Evolutionary conservation across 2,329 filamentous ascomycete species (phyloP).

Genomic region (Penicillium sp.): DNA sequence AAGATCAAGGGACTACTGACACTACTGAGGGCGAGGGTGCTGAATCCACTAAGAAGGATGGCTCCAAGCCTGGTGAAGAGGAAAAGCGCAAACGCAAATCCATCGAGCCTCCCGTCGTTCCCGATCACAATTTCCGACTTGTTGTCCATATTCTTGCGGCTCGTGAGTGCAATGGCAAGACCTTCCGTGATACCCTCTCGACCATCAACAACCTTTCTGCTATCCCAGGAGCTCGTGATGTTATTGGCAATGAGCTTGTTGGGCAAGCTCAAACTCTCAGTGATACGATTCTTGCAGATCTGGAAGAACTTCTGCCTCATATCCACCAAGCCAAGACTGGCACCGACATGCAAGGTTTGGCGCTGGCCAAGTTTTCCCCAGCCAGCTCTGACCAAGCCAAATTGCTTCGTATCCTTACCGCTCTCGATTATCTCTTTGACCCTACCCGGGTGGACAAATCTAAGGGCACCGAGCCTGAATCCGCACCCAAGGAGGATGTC

Average conservation of each 20-base stretch:
- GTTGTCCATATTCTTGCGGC: constrained; percentile 98
- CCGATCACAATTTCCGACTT: constrained; percentile 84
- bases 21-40: constrained; percentile 10
- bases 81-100: constrained; percentile 63
- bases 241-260: constrained; percentile 92
- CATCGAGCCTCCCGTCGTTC: constrained; percentile 81
- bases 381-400: constrained; percentile 97
- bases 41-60: constrained; percentile 29
- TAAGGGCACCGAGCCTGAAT: constrained; percentile 57
- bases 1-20: constrained; percentile 28
- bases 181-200: constrained; percentile 94
- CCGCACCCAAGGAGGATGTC: constrained; percentile 77
- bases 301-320: constrained; percentile 82
- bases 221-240: constrained; percentile 84
- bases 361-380: constrained; percentile 92
- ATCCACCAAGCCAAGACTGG: constrained; percentile 85
- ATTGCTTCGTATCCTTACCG: constrained; percentile 86
- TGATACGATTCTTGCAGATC: constrained; percentile 79
- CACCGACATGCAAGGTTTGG: constrained; percentile 93
- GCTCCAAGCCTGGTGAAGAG: constrained; percentile 42
- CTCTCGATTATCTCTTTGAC: constrained; percentile 93
- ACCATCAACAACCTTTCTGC: constrained; percentile 98
- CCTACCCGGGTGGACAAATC: constrained; percentile 66
- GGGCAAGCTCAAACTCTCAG: constrained; percentile 83
- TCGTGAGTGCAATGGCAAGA: constrained; percentile 95